Base-by-base conservation (phyloP, 371 early-diverging fungal genomes). In the Apophysomyces trapeziformis region DNA sequence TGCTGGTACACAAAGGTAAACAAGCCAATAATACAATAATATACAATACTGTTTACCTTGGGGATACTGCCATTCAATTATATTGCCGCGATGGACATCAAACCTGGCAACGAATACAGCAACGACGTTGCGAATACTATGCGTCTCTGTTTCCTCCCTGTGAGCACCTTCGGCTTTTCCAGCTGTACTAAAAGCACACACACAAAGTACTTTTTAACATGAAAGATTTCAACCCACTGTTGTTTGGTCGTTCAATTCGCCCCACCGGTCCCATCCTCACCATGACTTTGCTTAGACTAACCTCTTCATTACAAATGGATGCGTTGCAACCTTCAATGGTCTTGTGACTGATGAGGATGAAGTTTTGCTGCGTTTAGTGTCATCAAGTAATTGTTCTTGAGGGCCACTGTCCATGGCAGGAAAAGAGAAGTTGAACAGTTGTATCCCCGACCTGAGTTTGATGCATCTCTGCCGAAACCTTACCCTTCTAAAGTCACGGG, bases 21-120 rank as follows among this genome's bases (percentile, higher is more conserved):
- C 32, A 26, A 26, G 32, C 32, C 2, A 26, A 26, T 26, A 26
- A 26, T 2, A 26, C 32, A 26, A 26, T 26, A 2, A 26, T 26
- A 3, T 26, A 26, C 32, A 26, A 26, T 26, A 56, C 37, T 21
- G 14, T 38, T 57, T 67, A 80, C 86, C 81, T 63, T 66, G 39
- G 5, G 86, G 86, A 56, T 79, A 77, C 58, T 85, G 86, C 87
- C 89, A 89, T 57, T 83, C 87, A 38, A 89, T 69, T 1, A 80
- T 70, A 67, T 89, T 89, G 39, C 89, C 89, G 45, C 65, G 74
- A 13, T 78, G 74, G 9, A 82, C 79, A 69, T 89, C 87, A 61
- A 89, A 89, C 32, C 84, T 77, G 56, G 74, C 80, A 12, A 86
- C 70, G 66, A 86, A 89, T 13, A 87, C 76, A 50, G 86, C 87